phyloP scores from a whole-genome alignment of 306 rosid genomes.

The Clitoria ternatea region DNA sequence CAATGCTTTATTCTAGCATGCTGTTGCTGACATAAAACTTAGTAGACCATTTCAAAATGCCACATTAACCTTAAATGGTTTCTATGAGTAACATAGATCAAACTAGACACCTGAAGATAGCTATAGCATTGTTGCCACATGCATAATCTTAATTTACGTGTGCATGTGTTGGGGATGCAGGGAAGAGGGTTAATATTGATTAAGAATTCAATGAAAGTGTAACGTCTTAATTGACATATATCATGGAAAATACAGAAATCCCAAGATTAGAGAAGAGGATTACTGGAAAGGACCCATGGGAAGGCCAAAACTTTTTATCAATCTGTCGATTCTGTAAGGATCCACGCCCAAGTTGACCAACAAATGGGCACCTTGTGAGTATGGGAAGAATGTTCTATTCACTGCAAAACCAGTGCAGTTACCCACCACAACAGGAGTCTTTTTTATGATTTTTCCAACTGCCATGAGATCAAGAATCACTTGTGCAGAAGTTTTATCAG shows the following conservation, averaged over 20 bases:
- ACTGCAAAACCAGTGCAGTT: constrained; percentile 98
- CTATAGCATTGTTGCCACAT: not conserved
- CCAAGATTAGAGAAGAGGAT: constrained; percentile 40
- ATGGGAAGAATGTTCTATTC: constrained; percentile 93
- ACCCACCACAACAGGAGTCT: constrained; percentile 90
- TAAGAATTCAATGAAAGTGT: not conserved
- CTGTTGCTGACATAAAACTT: not conserved
- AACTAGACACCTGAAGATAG: not conserved
- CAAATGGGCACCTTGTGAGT: constrained; percentile 64
- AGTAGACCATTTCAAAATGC: not conserved
- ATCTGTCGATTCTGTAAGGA: constrained; percentile 69
- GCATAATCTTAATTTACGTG: not conserved
- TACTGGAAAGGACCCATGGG: constrained; percentile 97
- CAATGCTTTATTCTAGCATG: not conserved
- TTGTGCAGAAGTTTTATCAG: constrained; percentile 81
- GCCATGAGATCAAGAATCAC: constrained; percentile 83
- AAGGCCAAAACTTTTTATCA: constrained; percentile 74
- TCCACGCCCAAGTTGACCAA: constrained; percentile 80
- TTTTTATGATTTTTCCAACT: constrained; percentile 85
- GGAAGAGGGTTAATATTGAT: not conserved
- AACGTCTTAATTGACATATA: not conserved
- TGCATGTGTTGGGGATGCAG: not conserved
- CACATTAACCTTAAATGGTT: not conserved
- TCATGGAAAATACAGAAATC: constrained; percentile 15
- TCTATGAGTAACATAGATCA: not conserved